Base-by-base conservation (phyloP, 768 basidiomycete species). In the Kwoniella sp. region DNA sequence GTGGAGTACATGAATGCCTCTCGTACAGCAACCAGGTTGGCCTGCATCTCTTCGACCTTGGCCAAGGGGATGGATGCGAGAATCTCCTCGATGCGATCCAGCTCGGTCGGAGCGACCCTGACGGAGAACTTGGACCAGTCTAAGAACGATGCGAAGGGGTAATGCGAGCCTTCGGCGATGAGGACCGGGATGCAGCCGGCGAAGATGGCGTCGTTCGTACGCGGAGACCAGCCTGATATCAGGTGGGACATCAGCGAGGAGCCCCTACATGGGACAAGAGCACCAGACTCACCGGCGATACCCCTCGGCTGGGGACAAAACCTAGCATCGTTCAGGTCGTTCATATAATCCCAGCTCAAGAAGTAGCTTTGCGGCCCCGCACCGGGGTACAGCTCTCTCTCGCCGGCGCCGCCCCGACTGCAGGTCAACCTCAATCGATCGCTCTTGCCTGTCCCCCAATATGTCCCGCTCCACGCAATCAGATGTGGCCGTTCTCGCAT, bases 141-240 rank as follows among this genome's bases (percentile, higher is more conserved):
- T 47, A 77, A 60, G 46, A 76, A 65, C 49, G 73, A 69, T 28
- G 70, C 70, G 61, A 72, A 77, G 14, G 77, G 77, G 63, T 69
- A 73, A 52, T 75, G 65, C 5, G 75, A 65, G 5, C 71, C 71
- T 56, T 78, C 76, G 57, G 75, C 72, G 39, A 75, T 69, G 37
- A 77, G 64, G 32, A 76, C 75, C 15, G 77, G 76, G 25, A 78
- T 78, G 57, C 77, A 78, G 32, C 77, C 77, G 19, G 76, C 73
- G 55, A 71, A 77, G 38, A 78, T 74, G 15, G 74, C 74, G 45
- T 78, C 76, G 57, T 69, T 71, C 3, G 70, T 63, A 10, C 75
- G 70, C 11, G 75, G 71, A 1, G 76, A 71, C 77, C 77, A 77
- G 40, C 71, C 70, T 72, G 25, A 17, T 4, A 36, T 14, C n/a